Base-by-base conservation (phyloP, 176 grass and related monocot species). In the Raddia distichophylla region DNA sequence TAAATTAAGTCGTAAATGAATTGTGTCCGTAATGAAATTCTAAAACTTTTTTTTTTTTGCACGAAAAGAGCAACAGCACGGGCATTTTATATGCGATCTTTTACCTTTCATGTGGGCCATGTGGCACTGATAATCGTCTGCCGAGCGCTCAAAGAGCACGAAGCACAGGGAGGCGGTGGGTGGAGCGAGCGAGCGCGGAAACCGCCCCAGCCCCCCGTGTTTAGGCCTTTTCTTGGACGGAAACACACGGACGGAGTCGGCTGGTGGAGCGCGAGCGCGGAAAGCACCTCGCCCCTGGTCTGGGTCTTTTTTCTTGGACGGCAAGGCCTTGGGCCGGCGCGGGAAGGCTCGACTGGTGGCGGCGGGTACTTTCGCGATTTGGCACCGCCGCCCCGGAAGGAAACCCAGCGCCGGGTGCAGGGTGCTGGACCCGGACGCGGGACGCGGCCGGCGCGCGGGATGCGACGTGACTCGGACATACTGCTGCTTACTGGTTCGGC, bases 331-430 rank as follows among this genome's bases (percentile, higher is more conserved):
- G 45, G 68, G 6, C 58, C 27, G 27, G 27, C 27, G 27, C 27
- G 64, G 53, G 17, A 64, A 72, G 67, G 83, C 35, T n/a, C 33
- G 15, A 34, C 75, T 71, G 75, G 83, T 63, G 47, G 22, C 34
- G 83, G 10, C 75, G 17, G 32, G 74, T 27, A 27, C 27, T 85
- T 84, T 84, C 73, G 54, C 7, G 34, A 1, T 27, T 27, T 62
- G 40, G 4, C 69, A 5, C 7, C 13, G 13, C 15, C 27, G 27
- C 27, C 27, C 13, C 19, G 37, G 37, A 40, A 40, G 17, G 15
- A 10, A 81, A 63, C 76, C 71, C 71, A 53, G 44, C 44, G 69
- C 37, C 52, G 7, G 45, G 52, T 2, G n/a, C 7, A 0, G 42
- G 75, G 56, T 19, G 83, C 55, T 46, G 62, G 85, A 35, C 69